Evolutionary conservation across 345 rosid genomes (phyloP).

Genomic region (Lumnitzera racemosa): DNA sequence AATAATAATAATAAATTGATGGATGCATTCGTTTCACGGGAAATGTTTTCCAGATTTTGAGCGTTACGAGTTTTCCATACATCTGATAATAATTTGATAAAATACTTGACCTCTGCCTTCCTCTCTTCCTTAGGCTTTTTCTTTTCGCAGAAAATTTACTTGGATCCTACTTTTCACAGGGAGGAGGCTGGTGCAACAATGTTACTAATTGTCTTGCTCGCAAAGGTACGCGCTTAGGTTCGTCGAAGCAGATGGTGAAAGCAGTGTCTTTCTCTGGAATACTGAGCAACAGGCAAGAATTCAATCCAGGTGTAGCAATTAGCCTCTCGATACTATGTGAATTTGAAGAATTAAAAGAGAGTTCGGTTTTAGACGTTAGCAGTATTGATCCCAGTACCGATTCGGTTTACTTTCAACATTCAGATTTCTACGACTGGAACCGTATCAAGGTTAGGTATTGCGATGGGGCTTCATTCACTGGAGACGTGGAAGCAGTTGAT

Average conservation of each 20-base stretch:
- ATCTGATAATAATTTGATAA: no score
- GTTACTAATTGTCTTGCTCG: conserved; percentile 46
- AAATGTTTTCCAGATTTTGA: no score
- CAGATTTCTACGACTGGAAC: conserved; percentile 89
- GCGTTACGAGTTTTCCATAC: no score
- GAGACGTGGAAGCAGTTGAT: conserved; percentile 60
- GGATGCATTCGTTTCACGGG: no score
- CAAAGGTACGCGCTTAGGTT: conserved; percentile 57
- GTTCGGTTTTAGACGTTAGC: background rate
- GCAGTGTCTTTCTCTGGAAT: conserved; percentile 65
- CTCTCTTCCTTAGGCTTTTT: no score
- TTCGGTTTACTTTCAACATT: background rate
- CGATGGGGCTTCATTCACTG: conserved; percentile 86
- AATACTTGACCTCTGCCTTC: no score
- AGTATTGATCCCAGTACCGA: background rate
- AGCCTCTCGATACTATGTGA: background rate
- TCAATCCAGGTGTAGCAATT: conserved; percentile 54
- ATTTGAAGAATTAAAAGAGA: background rate
- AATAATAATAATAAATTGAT: no score
- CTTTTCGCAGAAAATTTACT: no score
- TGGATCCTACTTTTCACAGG: conserved; percentile 25
- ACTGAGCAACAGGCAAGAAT: conserved; percentile 38
- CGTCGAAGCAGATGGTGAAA: conserved; percentile 56
- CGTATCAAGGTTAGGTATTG: conserved; percentile 85
- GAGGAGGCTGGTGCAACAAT: conserved; percentile 92